Conservation (phyloP, 176 grass and related monocot species). For the Avena insularis region DNA sequence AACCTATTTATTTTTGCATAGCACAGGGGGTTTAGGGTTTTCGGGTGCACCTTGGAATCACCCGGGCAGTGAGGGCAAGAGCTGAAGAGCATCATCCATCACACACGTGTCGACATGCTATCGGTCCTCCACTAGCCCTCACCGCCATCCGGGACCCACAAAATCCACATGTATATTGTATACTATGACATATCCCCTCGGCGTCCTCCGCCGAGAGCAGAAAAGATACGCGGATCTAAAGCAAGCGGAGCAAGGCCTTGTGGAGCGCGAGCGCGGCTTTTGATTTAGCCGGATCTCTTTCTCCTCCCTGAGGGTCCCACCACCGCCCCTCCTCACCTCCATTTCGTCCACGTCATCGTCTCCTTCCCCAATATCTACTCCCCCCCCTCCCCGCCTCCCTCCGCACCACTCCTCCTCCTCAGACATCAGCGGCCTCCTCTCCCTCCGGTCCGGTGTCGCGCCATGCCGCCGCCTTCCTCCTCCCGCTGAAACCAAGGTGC, state of each 20-base stretch:
- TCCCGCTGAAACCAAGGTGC: not conserved
- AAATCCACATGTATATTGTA: not conserved
- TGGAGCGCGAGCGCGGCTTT: not conserved
- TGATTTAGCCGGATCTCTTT: not conserved
- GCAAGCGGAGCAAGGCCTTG: not conserved
- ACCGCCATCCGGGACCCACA: not conserved
- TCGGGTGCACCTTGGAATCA: not conserved
- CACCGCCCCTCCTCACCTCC: not conserved
- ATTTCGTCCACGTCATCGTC: conserved; percentile 6
- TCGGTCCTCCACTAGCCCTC: not conserved
- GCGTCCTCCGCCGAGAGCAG: not conserved
- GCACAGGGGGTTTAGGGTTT: not conserved
- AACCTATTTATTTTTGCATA: too few relatives aligned
- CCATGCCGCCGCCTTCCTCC: not conserved
- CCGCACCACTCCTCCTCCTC: not conserved
- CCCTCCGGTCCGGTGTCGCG: not conserved
- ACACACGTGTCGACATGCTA: not conserved
- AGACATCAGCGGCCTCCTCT: not conserved
- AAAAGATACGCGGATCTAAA: conserved; percentile 11
- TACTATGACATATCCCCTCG: not conserved
- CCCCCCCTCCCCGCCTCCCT: not conserved
- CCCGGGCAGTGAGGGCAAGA: not conserved
- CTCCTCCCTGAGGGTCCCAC: not conserved
- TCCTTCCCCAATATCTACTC: conserved; percentile 2
- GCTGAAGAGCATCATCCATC: not conserved